Percentiles rank a stretch among this genome's conserved stretches.
phyloP scores from a whole-genome alignment of 1,284 basidiomycete genomes.

The Puccinia triticina region DNA sequence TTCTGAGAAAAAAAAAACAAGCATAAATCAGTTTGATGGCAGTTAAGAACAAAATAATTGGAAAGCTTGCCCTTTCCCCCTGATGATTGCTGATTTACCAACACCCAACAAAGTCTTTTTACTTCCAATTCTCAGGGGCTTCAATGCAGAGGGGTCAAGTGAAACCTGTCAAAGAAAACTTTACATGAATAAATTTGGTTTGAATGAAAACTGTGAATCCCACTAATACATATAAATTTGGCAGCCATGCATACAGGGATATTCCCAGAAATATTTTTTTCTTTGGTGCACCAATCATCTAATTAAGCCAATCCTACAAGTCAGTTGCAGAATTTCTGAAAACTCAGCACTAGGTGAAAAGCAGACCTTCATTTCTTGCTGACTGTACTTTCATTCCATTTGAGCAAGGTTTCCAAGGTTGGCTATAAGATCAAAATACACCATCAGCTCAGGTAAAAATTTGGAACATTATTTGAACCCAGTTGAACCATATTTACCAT shows the following conservation, averaged over 20 bases:
- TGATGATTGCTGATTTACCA: slow-evolving; percentile 26
- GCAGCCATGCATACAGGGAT: not conserved
- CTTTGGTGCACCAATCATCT: slow-evolving; percentile 9
- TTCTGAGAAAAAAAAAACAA: not conserved
- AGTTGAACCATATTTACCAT: not conserved
- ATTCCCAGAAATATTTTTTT: not conserved
- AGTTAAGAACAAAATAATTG: not conserved
- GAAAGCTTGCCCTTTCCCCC: slow-evolving; percentile 44
- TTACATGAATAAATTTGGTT: too few relatives aligned
- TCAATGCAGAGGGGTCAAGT: not conserved
- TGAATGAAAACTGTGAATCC: too few relatives aligned
- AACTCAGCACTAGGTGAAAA: not conserved
- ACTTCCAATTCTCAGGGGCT: not conserved
- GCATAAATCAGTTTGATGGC: not conserved
- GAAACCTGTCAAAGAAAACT: not conserved
- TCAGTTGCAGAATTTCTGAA: not conserved
- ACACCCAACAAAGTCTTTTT: slow-evolving; percentile 40
- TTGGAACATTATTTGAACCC: too few relatives aligned
- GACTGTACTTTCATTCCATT: not conserved
- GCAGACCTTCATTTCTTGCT: slow-evolving; percentile 3
- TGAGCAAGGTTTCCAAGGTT: not conserved
- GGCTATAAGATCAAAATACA: not conserved
- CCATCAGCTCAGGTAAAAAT: too few relatives aligned
- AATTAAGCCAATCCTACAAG: not conserved
- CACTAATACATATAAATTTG: not conserved